Conservation (phyloP, 2,329 filamentous ascomycete genomes). For the Pseudogymnoascus sp. region DNA sequence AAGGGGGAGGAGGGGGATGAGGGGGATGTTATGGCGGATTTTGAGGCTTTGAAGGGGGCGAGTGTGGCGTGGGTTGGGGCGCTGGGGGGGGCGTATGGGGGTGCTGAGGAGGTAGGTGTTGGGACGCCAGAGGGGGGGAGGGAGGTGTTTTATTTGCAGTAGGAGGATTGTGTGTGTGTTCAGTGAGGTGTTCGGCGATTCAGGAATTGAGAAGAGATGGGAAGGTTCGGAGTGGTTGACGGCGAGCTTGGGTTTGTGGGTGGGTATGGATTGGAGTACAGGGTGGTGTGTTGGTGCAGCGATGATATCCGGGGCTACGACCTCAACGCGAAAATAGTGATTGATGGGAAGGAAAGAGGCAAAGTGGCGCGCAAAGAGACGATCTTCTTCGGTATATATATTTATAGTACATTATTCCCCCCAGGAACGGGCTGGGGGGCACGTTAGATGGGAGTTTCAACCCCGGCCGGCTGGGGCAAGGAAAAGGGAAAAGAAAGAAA, state of each 20-base stretch:
- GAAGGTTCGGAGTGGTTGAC: too few relatives aligned
- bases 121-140: background rate
- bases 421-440: background rate
- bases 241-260: background rate
- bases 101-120: background rate
- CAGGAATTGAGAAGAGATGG: background rate
- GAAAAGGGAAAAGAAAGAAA: background rate
- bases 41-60: background rate
- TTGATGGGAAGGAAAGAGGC: background rate
- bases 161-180: background rate
- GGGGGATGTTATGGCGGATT: background rate
- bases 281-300: background rate
- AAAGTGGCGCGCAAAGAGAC: background rate
- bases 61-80: background rate
- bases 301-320: background rate
- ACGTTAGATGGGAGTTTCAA: background rate
- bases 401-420: background rate
- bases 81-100: background rate
- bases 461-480: background rate
- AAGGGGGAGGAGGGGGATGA: background rate
- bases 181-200: background rate
- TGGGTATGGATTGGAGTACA: background rate
- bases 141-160: background rate
- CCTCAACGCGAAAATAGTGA: background rate
- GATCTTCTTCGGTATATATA: background rate